Conservation (phyloP, 768 basidiomycete species). For the Lactarius vividus region DNA sequence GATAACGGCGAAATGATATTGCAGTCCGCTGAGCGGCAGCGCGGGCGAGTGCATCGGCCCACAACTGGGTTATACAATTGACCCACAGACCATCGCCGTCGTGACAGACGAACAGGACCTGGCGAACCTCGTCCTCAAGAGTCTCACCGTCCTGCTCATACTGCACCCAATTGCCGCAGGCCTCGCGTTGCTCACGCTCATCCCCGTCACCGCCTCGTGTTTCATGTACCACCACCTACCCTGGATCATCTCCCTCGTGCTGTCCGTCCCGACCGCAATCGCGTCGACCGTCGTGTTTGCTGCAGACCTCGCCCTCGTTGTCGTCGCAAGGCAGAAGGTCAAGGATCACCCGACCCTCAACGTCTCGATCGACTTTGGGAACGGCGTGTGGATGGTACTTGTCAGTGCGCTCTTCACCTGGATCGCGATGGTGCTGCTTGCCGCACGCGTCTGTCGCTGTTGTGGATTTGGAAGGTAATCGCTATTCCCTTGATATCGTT, state of each 20-base stretch:
- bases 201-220: constrained; percentile 32
- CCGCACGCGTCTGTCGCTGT: constrained; percentile 63
- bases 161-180: constrained; percentile 67
- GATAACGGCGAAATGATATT: neutral
- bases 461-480: constrained; percentile 43
- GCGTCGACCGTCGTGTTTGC: constrained; percentile 54
- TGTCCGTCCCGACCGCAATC: constrained; percentile 55
- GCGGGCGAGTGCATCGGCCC: constrained; percentile 58
- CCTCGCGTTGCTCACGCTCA: constrained; percentile 52
- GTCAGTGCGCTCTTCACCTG: constrained; percentile 54
- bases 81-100: constrained; percentile 38
- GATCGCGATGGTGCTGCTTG: constrained; percentile 58
- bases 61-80: constrained; percentile 66
- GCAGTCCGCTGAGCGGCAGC: constrained; percentile 37
- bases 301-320: constrained; percentile 59
- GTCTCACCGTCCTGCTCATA: constrained; percentile 49
- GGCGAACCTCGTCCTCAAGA: constrained; percentile 47
- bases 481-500: neutral
- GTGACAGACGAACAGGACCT: constrained; percentile 47
- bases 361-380: constrained; percentile 57
- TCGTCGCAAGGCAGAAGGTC: constrained; percentile 49
- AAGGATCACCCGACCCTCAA: constrained; percentile 38
- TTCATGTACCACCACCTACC: constrained; percentile 48
- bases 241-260: constrained; percentile 54
- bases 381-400: constrained; percentile 72